Evolutionary conservation across 2,329 filamentous ascomycete genomes (phyloP).

Genomic region (Penicillium nordicum): DNA sequence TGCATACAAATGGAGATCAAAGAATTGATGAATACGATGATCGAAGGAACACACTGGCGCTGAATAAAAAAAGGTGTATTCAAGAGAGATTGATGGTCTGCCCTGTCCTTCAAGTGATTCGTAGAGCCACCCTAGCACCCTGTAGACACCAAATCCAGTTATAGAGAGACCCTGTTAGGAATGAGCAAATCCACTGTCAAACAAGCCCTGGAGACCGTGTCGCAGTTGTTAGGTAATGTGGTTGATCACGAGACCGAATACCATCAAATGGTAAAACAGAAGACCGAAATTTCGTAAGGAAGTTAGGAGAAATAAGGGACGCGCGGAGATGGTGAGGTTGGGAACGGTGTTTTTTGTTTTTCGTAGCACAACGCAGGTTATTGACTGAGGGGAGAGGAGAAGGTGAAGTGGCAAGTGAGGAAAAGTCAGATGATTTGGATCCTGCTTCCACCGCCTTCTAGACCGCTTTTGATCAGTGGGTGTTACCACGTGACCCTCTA

Average conservation of each 20-base stretch:
- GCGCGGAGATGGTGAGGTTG: background rate
- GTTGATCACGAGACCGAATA: background rate
- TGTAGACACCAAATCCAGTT: background rate
- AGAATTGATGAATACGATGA: slow-evolving; percentile 30
- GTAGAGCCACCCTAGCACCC: slow-evolving; percentile 16
- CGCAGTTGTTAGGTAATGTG: background rate
- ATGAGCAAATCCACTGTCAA: background rate
- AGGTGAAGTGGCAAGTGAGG: slow-evolving; percentile 11
- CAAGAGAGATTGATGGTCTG: slow-evolving; percentile 12
- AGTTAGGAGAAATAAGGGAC: background rate
- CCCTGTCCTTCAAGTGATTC: slow-evolving; percentile 20
- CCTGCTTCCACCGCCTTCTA: slow-evolving; percentile 7
- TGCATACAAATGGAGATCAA: slow-evolving; percentile 36
- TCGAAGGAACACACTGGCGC: slow-evolving; percentile 22
- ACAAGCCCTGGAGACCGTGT: background rate
- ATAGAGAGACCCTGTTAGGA: background rate
- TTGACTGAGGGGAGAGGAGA: slow-evolving; percentile 1
- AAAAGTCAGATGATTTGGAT: slow-evolving; percentile 18
- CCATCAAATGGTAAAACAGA: background rate
- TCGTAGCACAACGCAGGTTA: background rate
- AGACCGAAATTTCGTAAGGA: background rate
- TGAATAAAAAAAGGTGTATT: slow-evolving; percentile 11
- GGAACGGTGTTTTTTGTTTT: background rate
- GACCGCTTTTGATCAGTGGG: slow-evolving; percentile 11
- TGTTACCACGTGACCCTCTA: background rate